Conservation (phyloP, 805 yeast genomes). For the Teunomyces lycoperdinae region DNA sequence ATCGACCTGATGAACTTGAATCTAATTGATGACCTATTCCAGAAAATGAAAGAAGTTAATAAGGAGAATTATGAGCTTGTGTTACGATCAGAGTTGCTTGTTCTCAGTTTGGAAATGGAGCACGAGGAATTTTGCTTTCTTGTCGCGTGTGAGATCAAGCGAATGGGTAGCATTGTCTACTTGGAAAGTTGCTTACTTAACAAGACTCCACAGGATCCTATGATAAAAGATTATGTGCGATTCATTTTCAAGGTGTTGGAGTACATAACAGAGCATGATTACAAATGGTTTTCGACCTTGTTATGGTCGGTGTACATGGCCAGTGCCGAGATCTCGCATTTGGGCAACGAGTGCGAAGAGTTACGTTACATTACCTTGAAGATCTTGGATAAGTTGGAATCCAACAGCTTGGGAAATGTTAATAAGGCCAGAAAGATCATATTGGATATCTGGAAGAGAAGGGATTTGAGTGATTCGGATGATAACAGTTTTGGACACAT, state of each 20-base stretch:
- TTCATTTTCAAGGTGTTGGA: slow-evolving; percentile 18
- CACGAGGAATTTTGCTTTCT: slow-evolving; percentile 24
- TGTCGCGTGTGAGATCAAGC: slow-evolving; percentile 26
- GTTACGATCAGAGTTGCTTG: not conserved
- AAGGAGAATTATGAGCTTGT: not conserved
- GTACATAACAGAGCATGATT: slow-evolving; percentile 22
- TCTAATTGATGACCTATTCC: slow-evolving; percentile 10
- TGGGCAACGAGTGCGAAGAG: slow-evolving; percentile 22
- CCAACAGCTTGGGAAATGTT: slow-evolving; percentile 27
- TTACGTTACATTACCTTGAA: slow-evolving; percentile 23
- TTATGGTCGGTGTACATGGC: slow-evolving; percentile 29
- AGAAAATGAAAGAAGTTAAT: not conserved
- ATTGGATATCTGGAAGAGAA: slow-evolving; percentile 24
- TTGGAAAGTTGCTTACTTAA: slow-evolving; percentile 26
- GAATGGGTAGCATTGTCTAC: slow-evolving; percentile 21
- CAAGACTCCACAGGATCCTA: slow-evolving; percentile 20
- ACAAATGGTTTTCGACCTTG: slow-evolving; percentile 29
- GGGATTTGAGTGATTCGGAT: slow-evolving; percentile 23
- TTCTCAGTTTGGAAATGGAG: slow-evolving; percentile 1
- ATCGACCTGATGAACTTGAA: slow-evolving; percentile 14
- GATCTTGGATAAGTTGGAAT: slow-evolving; percentile 22
- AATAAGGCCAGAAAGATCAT: slow-evolving; percentile 20
- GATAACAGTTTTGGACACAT: slow-evolving; percentile 16
- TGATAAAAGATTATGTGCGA: slow-evolving; percentile 14
- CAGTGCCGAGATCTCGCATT: slow-evolving; percentile 23